These are phyloP conservation scores for Ogataea angusta DNA, from an alignment of 805 yeast genomes.

Conservation along the genomic window DNA sequence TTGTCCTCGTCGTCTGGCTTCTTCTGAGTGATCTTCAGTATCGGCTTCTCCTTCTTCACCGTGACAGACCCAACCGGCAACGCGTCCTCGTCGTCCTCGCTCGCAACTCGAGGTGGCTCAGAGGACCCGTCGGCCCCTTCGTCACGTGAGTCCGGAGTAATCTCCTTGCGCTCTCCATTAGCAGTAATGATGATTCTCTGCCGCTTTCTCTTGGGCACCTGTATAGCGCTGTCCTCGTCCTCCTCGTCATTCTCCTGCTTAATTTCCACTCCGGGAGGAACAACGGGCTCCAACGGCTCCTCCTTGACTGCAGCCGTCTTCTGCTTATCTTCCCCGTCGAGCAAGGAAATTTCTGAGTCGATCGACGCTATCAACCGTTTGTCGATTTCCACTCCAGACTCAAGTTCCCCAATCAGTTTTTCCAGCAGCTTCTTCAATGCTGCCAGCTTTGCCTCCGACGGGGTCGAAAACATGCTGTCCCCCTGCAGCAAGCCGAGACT, in stretches of 20 bases:
- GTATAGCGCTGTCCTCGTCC: slow-evolving; percentile 20
- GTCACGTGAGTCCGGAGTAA: slow-evolving; percentile 12
- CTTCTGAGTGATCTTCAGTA: not conserved
- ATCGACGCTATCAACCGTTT: slow-evolving; percentile 24
- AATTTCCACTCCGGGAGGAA: not conserved
- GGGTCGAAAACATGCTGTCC: slow-evolving; percentile 40
- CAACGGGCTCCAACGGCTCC: slow-evolving; percentile 11
- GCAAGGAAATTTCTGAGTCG: slow-evolving; percentile 13
- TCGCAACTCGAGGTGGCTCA: slow-evolving; percentile 2
- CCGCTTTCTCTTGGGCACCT: slow-evolving; percentile 19
- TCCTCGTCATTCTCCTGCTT: slow-evolving; percentile 14
- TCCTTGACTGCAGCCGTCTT: slow-evolving; percentile 7
- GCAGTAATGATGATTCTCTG: slow-evolving; percentile 20
- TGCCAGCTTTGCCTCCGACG: slow-evolving; percentile 19
- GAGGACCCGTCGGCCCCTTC: slow-evolving; percentile 16
- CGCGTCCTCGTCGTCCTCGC: slow-evolving; percentile 6
- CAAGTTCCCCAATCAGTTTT: slow-evolving; percentile 39
- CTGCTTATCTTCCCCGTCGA: slow-evolving; percentile 6
- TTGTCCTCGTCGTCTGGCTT: slow-evolving; percentile 1
- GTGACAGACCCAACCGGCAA: not conserved
- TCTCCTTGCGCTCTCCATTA: slow-evolving; percentile 23
- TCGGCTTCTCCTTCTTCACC: slow-evolving; percentile 4
- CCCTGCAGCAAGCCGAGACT: slow-evolving; percentile 63
- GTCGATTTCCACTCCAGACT: slow-evolving; percentile 28
- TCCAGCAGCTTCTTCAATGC: slow-evolving; percentile 34